phyloP scores from a whole-genome alignment of 805 yeast species.

The Starmerella sp. region DNA sequence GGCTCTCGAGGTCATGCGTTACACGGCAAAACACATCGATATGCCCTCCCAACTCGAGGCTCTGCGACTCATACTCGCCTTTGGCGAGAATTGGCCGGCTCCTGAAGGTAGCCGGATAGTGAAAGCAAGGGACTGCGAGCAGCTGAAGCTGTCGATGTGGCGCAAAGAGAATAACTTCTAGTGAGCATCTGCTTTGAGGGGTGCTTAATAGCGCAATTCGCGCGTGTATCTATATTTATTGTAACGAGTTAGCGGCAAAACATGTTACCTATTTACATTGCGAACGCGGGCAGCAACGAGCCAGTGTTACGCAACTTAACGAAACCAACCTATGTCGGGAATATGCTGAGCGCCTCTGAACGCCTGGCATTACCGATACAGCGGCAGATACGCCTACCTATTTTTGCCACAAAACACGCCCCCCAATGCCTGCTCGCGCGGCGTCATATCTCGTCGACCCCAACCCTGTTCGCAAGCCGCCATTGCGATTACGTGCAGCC shows the following conservation, averaged over 20 bases:
- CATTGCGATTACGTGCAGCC: slow-evolving; percentile 4
- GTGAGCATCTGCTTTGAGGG: background rate
- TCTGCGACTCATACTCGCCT: slow-evolving; percentile 6
- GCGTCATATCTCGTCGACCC: background rate
- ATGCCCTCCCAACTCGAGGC: background rate
- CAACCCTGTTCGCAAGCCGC: background rate
- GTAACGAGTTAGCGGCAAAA: background rate
- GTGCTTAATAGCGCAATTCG: no score
- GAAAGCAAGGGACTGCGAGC: slow-evolving; percentile 5
- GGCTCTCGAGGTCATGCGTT: background rate
- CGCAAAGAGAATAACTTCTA: background rate
- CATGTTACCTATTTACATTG: no score
- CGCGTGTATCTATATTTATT: background rate
- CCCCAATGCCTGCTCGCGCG: no score
- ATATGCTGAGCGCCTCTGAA: no score
- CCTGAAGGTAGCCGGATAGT: background rate
- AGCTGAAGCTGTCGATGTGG: slow-evolving; percentile 6
- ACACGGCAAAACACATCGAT: background rate
- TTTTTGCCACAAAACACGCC: no score
- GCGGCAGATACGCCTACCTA: no score
- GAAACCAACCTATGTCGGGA: no score
- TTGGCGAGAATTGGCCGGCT: slow-evolving; percentile 5
- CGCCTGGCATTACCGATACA: no score
- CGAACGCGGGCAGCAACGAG: no score
- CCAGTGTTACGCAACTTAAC: no score